These are phyloP conservation scores for Penicillium goetzii DNA, from an alignment of 495 filamentous ascomycete genomes.

Conservation along the genomic window DNA sequence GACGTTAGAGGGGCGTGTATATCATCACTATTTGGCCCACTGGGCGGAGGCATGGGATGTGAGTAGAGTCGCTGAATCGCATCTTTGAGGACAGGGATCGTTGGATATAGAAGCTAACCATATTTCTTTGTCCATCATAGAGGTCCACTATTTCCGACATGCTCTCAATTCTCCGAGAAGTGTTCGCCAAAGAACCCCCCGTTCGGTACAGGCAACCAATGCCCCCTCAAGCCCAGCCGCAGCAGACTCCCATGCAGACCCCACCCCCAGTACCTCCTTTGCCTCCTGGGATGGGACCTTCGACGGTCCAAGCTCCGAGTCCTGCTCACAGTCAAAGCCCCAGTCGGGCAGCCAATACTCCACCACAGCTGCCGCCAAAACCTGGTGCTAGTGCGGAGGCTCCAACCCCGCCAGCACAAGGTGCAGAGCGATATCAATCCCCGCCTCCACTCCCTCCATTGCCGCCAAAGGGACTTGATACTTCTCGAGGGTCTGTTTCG, in stretches of 20 bases:
- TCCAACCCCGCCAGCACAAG: conserved; percentile 23
- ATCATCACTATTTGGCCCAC: conserved; percentile 91
- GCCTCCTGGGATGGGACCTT: conserved; percentile 61
- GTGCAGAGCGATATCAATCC: conserved; percentile 35
- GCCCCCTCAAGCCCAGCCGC: conserved; percentile 37
- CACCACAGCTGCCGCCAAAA: conserved; percentile 47
- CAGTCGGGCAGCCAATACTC: conserved; percentile 24
- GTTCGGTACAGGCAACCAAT: conserved; percentile 72
- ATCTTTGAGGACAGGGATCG: neutral
- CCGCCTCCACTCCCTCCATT: conserved; percentile 45
- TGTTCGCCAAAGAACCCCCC: conserved; percentile 94
- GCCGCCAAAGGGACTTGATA: conserved; percentile 44
- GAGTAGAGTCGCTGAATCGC: conserved; percentile 42
- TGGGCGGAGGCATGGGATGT: conserved; percentile 93
- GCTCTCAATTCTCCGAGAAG: conserved; percentile 76
- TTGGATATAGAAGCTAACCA: conserved; percentile 12
- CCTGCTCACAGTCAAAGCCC: conserved; percentile 25
- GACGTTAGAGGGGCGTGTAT: conserved; percentile 89
- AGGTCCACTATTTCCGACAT: conserved; percentile 82
- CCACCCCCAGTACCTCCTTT: conserved; percentile 70
- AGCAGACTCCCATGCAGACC: conserved; percentile 41
- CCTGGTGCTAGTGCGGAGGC: conserved; percentile 25
- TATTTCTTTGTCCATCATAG: conserved; percentile 43
- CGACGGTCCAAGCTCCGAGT: conserved; percentile 21
- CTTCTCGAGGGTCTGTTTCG: conserved; percentile 17